Percentiles rank a stretch among this genome's conserved stretches.
These are phyloP conservation scores for Euphorbia tirucalli DNA, from an alignment of 345 rosid species.

Conservation along the genomic window DNA sequence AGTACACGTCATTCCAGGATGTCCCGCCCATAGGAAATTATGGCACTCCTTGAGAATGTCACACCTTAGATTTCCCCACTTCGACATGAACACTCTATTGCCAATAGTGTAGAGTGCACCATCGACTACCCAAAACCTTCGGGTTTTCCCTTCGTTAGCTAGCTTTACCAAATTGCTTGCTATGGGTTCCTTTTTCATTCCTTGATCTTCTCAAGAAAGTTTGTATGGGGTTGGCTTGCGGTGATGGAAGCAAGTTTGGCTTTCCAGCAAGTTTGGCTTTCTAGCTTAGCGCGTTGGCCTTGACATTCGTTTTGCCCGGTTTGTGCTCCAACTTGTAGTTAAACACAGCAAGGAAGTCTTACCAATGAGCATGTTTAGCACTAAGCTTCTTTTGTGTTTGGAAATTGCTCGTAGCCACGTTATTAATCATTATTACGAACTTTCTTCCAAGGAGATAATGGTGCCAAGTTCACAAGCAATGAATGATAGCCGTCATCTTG, in stretches of 20 bases:
- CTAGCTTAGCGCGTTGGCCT: not conserved
- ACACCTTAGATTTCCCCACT: not conserved
- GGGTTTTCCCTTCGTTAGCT: not conserved
- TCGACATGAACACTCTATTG: rapidly evolving
- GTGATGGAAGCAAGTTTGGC: too few species aligned
- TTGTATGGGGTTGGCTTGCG: not conserved
- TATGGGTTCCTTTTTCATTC: not conserved
- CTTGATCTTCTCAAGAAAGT: not conserved
- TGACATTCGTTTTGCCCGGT: not conserved
- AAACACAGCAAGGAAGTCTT: not conserved
- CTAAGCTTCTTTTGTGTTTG: not conserved
- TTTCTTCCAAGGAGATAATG: not conserved
- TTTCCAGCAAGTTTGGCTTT: not conserved
- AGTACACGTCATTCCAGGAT: not conserved
- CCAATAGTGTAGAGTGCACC: not conserved
- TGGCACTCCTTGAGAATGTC: not conserved
- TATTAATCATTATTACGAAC: not conserved
- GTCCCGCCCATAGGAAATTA: not conserved
- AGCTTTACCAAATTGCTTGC: not conserved
- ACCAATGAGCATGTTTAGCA: not conserved
- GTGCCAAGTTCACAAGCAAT: too few species aligned
- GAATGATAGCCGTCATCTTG: not conserved
- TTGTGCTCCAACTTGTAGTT: not conserved
- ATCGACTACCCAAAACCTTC: not conserved
- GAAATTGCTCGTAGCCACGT: not conserved